These are phyloP conservation scores for Lactuca saligna DNA, from an alignment of 129 eudicot genomes.

Conservation along the genomic window DNA sequence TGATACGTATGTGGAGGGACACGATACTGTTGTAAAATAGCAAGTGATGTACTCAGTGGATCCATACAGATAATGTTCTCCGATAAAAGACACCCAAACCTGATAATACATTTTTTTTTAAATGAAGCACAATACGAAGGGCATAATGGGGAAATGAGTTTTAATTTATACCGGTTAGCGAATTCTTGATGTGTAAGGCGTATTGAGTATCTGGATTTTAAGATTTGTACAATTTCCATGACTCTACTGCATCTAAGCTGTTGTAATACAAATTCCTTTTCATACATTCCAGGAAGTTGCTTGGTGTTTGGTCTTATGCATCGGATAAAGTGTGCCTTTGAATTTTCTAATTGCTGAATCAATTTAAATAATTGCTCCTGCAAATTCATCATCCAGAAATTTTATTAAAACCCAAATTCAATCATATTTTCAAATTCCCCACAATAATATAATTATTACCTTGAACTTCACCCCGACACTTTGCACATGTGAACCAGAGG, in stretches of 20 bases:
- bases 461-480: slow-evolving; percentile 80
- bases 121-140: neutral
- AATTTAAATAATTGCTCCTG: slow-evolving; percentile 79
- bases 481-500: slow-evolving; percentile 45
- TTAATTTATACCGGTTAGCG: slow-evolving; percentile 53
- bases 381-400: slow-evolving; percentile 31
- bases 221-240: slow-evolving; percentile 70
- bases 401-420: neutral
- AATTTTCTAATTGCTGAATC: slow-evolving; percentile 72
- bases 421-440: neutral
- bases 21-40: slow-evolving; percentile 67
- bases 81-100: slow-evolving; percentile 77
- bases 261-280: slow-evolving; percentile 62
- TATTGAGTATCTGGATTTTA: slow-evolving; percentile 74
- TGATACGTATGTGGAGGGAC: slow-evolving; percentile 77
- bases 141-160: neutral
- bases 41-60: slow-evolving; percentile 76
- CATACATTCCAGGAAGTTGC: slow-evolving; percentile 75
- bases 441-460: slow-evolving; percentile 36
- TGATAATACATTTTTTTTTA: slow-evolving; percentile 28
- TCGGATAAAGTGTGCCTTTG: slow-evolving; percentile 87
- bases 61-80: slow-evolving; percentile 56
- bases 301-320: slow-evolving; percentile 87
- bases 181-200: slow-evolving; percentile 88
- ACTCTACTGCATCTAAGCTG: slow-evolving; percentile 83